Percentiles rank a stretch among this genome's conserved stretches.
phyloP scores from a whole-genome alignment of 2,329 filamentous ascomycete species.

The Paecilomyces formosus region DNA sequence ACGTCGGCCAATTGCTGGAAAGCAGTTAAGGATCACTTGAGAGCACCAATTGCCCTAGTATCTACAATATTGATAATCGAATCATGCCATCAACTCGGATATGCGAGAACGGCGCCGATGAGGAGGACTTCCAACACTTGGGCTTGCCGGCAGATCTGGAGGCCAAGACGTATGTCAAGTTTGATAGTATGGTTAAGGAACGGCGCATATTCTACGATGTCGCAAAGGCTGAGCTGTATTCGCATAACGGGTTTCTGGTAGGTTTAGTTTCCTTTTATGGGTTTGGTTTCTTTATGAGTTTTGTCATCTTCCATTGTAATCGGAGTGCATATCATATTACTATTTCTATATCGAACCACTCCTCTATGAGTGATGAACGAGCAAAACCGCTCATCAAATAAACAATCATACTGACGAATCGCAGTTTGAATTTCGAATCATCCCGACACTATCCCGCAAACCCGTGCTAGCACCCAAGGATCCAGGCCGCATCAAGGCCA shows the following conservation, averaged over 20 bases:
- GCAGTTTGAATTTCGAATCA: slow-evolving; percentile 14
- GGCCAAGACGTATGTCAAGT: slow-evolving; percentile 8
- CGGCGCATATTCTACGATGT: slow-evolving; percentile 15
- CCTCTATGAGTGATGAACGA: too few species aligned
- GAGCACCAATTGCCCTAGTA: neutral
- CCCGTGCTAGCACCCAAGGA: slow-evolving; percentile 16
- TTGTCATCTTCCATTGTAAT: neutral
- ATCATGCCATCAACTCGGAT: neutral
- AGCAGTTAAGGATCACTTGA: too few species aligned
- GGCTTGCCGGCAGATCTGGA: slow-evolving; percentile 20
- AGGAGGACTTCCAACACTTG: neutral
- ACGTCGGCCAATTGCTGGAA: too few species aligned
- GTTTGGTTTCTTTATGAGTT: neutral
- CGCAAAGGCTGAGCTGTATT: slow-evolving; percentile 10
- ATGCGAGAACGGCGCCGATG: neutral
- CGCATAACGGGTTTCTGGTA: slow-evolving; percentile 17
- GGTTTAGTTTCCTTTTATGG: neutral
- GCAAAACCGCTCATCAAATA: neutral
- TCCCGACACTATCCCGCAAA: slow-evolving; percentile 14
- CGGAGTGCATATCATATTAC: too few species aligned
- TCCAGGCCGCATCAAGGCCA: slow-evolving; percentile 11
- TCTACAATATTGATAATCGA: neutral
- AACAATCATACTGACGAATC: neutral
- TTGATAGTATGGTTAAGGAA: slow-evolving; percentile 13
- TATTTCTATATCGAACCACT: too few species aligned